phyloP scores from a whole-genome alignment of 2,329 filamentous ascomycete species.

The Diaporthe sp. region DNA sequence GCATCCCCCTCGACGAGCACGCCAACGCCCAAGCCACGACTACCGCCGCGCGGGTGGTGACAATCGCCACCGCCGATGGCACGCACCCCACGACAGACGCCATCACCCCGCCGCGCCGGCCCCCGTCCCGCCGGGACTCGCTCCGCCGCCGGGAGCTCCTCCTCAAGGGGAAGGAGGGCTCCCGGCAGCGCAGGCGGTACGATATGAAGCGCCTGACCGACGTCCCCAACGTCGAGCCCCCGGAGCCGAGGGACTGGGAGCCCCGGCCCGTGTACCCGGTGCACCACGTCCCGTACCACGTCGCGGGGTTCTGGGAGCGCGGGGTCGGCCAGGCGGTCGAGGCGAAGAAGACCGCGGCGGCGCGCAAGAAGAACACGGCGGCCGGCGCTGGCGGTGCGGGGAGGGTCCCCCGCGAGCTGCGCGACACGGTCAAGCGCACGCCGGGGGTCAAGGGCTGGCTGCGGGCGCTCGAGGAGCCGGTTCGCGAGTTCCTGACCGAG shows the following conservation, averaged over 20 bases:
- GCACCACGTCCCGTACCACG: conserved; percentile 85
- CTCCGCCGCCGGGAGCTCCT: conserved; percentile 76
- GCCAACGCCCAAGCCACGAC: conserved; percentile 45
- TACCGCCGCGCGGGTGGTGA: conserved; percentile 30
- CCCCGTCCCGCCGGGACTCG: conserved; percentile 65
- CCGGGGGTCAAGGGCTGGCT: conserved; percentile 85
- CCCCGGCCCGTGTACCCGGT: conserved; percentile 85
- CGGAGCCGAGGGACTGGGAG: conserved; percentile 85
- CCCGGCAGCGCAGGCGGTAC: conserved; percentile 87
- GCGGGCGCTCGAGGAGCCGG: conserved; percentile 86
- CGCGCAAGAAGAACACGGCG: conserved; percentile 54
- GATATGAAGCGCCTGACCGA: conserved; percentile 92
- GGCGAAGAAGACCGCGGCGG: conserved; percentile 54
- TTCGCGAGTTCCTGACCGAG: conserved; percentile 79
- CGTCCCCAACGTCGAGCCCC: conserved; percentile 89
- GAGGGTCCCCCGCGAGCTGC: conserved; percentile 82
- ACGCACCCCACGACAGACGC: conserved; percentile 37
- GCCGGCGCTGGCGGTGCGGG: conserved; percentile 55
- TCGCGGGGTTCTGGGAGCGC: conserved; percentile 86
- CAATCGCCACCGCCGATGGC: conserved; percentile 41
- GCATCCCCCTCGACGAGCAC: conserved; percentile 80
- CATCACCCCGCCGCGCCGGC: conserved; percentile 56
- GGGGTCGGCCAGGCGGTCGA: conserved; percentile 65
- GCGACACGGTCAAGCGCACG: conserved; percentile 82
- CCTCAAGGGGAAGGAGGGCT: conserved; percentile 92